phyloP scores from a whole-genome alignment of 73 alveolate genomes.

The Tetrahymena borealis region DNA sequence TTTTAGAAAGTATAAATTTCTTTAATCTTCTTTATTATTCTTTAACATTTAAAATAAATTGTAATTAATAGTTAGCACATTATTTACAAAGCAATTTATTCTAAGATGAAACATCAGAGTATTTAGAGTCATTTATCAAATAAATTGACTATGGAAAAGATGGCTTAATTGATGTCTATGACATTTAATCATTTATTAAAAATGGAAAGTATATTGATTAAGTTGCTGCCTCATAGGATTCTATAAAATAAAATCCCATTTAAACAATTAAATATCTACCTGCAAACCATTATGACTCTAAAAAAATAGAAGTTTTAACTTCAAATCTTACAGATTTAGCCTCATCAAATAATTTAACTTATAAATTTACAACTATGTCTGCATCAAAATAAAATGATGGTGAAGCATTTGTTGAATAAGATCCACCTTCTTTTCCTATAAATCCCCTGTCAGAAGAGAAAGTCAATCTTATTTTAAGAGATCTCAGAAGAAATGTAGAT shows the following conservation, averaged over 20 bases:
- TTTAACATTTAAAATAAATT: neutral
- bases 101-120: neutral
- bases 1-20: neutral
- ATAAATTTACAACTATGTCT: neutral
- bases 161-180: neutral
- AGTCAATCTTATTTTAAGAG: conserved; percentile 27
- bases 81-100: neutral
- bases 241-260: neutral
- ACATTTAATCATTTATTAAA: neutral
- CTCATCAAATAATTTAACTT: neutral
- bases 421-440: conserved; percentile 24
- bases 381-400: neutral
- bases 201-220: neutral
- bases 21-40: neutral
- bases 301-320: neutral
- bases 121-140: neutral
- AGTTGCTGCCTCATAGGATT: neutral
- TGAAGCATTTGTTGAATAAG: neutral
- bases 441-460: conserved; percentile 28
- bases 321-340: neutral
- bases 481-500: conserved; percentile 18
- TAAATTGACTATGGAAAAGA: neutral
- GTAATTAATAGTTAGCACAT: neutral
- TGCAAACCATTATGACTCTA: neutral
- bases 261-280: neutral